Evolutionary conservation across 2,329 filamentous ascomycete genomes (phyloP).

Genomic region (Cladosporium sp.): DNA sequence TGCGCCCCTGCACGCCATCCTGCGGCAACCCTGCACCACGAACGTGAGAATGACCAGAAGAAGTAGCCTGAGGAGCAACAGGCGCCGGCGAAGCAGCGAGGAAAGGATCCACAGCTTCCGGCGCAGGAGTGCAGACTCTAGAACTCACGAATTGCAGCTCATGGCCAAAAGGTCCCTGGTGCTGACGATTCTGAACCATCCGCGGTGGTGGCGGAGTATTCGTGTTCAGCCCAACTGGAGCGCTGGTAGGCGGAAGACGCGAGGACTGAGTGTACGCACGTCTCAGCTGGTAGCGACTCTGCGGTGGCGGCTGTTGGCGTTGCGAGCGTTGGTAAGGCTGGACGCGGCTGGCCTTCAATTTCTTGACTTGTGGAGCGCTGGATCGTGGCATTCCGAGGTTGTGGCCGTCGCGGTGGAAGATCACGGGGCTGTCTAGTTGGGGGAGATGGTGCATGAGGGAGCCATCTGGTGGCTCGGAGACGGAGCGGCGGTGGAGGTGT

Average conservation of each 20-base stretch:
- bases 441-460: constrained; percentile 5
- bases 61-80: background rate
- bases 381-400: constrained; percentile 16
- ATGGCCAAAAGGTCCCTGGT: background rate
- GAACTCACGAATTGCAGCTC: constrained; percentile 15
- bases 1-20: background rate
- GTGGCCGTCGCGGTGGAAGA: constrained; percentile 23
- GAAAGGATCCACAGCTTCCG: constrained; percentile 13
- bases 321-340: constrained; percentile 15
- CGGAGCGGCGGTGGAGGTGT: constrained; percentile 21
- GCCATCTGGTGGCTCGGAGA: constrained; percentile 23
- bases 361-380: constrained; percentile 16
- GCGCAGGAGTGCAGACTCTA: constrained; percentile 21
- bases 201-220: constrained; percentile 3
- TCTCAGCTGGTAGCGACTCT: constrained; percentile 9
- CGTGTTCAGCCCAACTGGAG: constrained; percentile 15
- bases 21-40: background rate
- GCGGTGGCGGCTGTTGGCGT: background rate
- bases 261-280: constrained; percentile 16
- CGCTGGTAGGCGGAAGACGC: constrained; percentile 17
- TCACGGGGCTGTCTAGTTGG: constrained; percentile 10
- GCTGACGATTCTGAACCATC: constrained; percentile 4
- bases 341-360: constrained; percentile 14
- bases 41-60: too few relatives aligned
- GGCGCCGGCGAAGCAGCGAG: background rate